These are phyloP conservation scores for Fusarium agapanthi DNA, from an alignment of 2,329 filamentous ascomycete species.

Conservation along the genomic window DNA sequence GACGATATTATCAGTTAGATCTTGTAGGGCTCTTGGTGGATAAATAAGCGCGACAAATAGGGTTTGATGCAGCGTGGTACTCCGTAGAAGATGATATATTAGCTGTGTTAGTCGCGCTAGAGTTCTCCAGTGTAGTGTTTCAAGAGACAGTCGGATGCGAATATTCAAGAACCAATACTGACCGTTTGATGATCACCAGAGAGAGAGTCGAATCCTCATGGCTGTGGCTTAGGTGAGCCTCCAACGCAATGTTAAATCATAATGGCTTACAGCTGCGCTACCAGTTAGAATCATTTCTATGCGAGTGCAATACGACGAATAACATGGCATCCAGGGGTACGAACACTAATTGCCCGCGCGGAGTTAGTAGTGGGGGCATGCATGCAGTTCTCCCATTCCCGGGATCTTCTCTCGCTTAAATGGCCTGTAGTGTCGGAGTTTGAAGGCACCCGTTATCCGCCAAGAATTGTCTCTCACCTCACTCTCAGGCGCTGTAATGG, in stretches of 20 bases:
- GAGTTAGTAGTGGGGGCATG: slow-evolving; percentile 25
- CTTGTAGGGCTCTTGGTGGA: not conserved
- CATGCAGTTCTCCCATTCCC: slow-evolving; percentile 13
- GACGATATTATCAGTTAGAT: not conserved
- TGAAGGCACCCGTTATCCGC: slow-evolving; percentile 32
- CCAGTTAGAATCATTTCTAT: not conserved
- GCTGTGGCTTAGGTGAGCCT: slow-evolving; percentile 37
- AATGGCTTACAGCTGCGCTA: not conserved
- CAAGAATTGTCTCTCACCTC: not conserved
- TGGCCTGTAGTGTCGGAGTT: slow-evolving; percentile 24
- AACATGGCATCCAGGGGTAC: slow-evolving; percentile 16
- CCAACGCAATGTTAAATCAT: not conserved
- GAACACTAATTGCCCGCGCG: not conserved
- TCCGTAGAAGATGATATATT: slow-evolving; percentile 1
- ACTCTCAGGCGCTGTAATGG: not conserved
- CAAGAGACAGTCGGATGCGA: not conserved
- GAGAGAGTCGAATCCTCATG: not conserved
- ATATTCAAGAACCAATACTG: not conserved
- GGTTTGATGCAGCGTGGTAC: not conserved
- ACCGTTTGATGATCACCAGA: not conserved
- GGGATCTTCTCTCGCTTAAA: slow-evolving; percentile 23
- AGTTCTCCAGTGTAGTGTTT: not conserved
- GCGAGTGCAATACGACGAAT: not conserved
- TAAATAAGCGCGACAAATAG: not conserved
- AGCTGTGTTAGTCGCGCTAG: not conserved